Evolutionary conservation across 768 basidiomycete species (phyloP), one percentile per base, ranked within the genome.

Genomic region (Suillus hirtellus): DNA sequence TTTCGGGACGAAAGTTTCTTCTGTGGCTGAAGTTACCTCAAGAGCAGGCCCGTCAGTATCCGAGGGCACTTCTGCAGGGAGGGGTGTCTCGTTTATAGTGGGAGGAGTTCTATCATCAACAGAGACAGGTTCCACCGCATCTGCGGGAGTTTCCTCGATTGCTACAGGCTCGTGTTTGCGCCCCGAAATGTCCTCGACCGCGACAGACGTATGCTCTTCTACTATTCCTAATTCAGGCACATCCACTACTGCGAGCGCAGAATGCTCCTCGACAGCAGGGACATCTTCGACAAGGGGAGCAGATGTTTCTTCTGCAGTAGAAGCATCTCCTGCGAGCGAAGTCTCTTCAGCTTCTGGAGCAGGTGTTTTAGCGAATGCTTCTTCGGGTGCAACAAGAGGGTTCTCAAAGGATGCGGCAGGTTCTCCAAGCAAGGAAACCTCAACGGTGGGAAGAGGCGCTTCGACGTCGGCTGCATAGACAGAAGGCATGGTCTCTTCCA

Each of bases 141-240:
- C 53, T 43, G 53, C 50, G 11, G 15, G n/a, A 24, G 24, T 49
- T 47, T n/a, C 24, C 54, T 68, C 65, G 38, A 65, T 63, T 24
- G 54, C 63, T 17, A 42, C 60, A 15, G 43, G 8, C 49, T 56
- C 34, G 17, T 62, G 66, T 38, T 37, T 59, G 19, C 27, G 46
- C 31, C 35, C 63, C 4, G 2, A 9, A 24, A 54, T 27, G 15
- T 60, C 68, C 17, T 46, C 35, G 4, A 52, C 37, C 35, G 42
- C 17, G 37, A 37, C 52, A 34, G 38, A 24, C n/a, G 34, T 19
- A 2, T 56, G 50, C 44, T 60, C 24, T 31, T 27, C 40, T 19
- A 58, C 17, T 7, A 10, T 24, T n/a, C 11, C 42, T 9, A 6
- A 35, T 34, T 21, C 19, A 12, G 34, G 12, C 12, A 21, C 17